phyloP scores from a whole-genome alignment of 768 basidiomycete species.

The Trametes sanguinea region DNA sequence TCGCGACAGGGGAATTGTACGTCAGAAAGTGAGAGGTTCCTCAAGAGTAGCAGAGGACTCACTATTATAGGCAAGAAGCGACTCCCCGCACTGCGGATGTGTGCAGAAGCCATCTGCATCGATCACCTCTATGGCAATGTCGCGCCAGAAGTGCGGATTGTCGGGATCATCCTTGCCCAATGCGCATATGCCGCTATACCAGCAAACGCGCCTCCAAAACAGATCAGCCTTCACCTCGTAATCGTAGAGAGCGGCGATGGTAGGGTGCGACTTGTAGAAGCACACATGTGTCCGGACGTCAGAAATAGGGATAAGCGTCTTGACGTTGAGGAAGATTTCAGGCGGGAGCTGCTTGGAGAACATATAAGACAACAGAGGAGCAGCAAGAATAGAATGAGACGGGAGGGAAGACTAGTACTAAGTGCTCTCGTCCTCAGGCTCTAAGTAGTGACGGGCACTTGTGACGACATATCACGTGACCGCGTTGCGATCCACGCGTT shows the following conservation, averaged over 20 bases:
- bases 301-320: neutral
- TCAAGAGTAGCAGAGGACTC: neutral
- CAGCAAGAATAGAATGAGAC: no score
- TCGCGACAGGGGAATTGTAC: no score
- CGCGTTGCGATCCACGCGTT: no score
- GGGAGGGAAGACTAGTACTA: no score
- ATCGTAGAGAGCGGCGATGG: slow-evolving; percentile 2
- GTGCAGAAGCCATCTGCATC: neutral
- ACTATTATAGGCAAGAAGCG: neutral
- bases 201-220: slow-evolving; percentile 9
- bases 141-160: slow-evolving; percentile 1
- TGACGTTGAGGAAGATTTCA: slow-evolving; percentile 12
- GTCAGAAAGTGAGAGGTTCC: no score
- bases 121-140: slow-evolving; percentile 8
- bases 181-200: slow-evolving; percentile 4
- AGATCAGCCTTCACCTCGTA: neutral
- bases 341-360: neutral
- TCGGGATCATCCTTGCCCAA: neutral
- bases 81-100: slow-evolving; percentile 1
- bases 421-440: no score
- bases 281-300: slow-evolving; percentile 22
- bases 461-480: no score
- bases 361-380: no score
- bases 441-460: no score
- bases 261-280: neutral